Base-by-base conservation (phyloP, 1,139 yeast species). In the Saccharomyces hybrid region DNA sequence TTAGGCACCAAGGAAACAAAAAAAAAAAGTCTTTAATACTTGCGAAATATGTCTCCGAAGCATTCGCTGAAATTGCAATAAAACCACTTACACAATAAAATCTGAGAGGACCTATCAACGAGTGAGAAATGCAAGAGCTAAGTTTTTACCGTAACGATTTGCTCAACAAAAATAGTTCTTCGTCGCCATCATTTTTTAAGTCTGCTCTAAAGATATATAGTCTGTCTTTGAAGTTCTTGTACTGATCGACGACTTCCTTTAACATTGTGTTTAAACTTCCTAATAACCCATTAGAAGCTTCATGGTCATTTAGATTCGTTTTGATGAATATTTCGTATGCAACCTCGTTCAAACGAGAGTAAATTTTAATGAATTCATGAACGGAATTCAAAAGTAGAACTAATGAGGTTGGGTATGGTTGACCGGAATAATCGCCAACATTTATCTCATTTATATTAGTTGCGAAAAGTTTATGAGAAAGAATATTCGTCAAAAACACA, bases 261-360 rank as follows among this genome's bases (percentile, higher is more conserved):
- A 66, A 56, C 4, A 55, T 53, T 2, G 55, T 42, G 49, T 64
- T 66, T 48, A 68, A 64, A 7, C 59, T 53, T 9, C 49, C 51
- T 9, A 64, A 51, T 8, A 58, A 51, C 12, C 56, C 54, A 9
- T 59, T 52, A 21, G 66, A 34, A 24, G 59, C 62, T 14, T 58
- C 29, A 34, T 56, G 55, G 24, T 59, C 56, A 21, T 61, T 61
- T 28, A 67, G 58, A 53, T 65, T 67, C 47, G 66, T 51, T 48
- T 66, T 68, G 14, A 68, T 58, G 41, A 63, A 56, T 4, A 67
- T 54, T 26, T 67, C 62, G 52, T 68, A 64, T 1, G 68, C 59
- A 24, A 62, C 57, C 14, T 66, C 65, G 50, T 64, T 65, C 19
- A 68, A 54, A 21, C 61, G 56, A 4, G 63, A 49, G 48, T 62